Percentiles rank a stretch among this genome's conserved stretches.
Conservation (phyloP, 1,284 basidiomycete species). For the Schizophyllum commune region DNA sequence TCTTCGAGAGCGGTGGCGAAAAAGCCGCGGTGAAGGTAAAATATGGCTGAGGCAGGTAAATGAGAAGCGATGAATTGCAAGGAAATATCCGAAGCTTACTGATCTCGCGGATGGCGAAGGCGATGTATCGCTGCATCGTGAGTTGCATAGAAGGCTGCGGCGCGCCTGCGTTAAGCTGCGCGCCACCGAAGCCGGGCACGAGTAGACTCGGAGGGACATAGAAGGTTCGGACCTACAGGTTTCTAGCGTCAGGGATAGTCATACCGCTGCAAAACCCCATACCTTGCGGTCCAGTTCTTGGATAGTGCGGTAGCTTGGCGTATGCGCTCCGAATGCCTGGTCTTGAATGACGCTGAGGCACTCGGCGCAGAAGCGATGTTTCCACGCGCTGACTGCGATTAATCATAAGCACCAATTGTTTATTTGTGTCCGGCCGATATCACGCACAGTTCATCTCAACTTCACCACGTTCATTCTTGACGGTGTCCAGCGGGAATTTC, state of each 20-base stretch:
- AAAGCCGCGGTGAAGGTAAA: constrained; percentile 68
- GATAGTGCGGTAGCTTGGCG: constrained; percentile 51
- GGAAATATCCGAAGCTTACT: constrained; percentile 27
- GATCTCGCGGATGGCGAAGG: constrained; percentile 59
- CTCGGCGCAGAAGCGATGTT: constrained; percentile 52
- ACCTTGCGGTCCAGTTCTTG: constrained; percentile 59
- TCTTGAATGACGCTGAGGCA: constrained; percentile 58
- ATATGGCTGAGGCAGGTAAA: constrained; percentile 35
- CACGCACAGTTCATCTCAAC: constrained; percentile 58
- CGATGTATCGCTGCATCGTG: constrained; percentile 56
- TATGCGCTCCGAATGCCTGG: constrained; percentile 53
- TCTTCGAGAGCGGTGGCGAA: constrained; percentile 64
- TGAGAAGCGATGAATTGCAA: neutral
- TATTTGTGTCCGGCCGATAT: neutral
- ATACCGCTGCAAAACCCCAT: too few species aligned
- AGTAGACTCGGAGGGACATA: constrained; percentile 58
- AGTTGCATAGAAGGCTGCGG: constrained; percentile 43
- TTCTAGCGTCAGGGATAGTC: too few species aligned
- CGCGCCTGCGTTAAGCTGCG: constrained; percentile 32
- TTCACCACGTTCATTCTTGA: constrained; percentile 41
- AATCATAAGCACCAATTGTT: neutral
- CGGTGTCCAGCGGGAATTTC: constrained; percentile 44
- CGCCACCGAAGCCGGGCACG: constrained; percentile 55
- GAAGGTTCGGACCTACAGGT: constrained; percentile 26
- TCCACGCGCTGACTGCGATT: constrained; percentile 49